phyloP scores from a whole-genome alignment of 768 basidiomycete species.

The Boletellus emodensis region DNA sequence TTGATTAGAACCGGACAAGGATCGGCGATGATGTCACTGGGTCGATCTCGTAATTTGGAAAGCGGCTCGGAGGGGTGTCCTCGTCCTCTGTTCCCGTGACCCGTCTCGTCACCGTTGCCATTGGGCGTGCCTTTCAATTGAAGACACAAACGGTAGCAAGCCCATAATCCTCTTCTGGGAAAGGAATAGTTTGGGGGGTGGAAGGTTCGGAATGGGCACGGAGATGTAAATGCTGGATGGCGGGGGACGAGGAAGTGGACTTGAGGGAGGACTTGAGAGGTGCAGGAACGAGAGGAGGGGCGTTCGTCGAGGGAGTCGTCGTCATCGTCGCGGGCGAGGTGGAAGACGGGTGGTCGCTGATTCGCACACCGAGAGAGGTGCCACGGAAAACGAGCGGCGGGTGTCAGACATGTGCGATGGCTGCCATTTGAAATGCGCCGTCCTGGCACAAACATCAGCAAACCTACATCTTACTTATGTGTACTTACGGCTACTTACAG shows the following conservation, averaged over 20 bases:
- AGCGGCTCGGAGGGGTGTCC: constrained; percentile 9
- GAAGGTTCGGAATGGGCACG: constrained; percentile 57
- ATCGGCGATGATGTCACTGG: constrained; percentile 14
- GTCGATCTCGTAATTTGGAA: constrained; percentile 24
- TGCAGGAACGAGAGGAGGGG: constrained; percentile 48
- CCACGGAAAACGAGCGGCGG: constrained; percentile 38
- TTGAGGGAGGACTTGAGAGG: constrained; percentile 88
- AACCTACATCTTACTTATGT: too few species aligned
- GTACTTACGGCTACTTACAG: too few species aligned
- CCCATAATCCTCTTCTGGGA: constrained; percentile 62
- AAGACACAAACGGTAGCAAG: constrained; percentile 62
- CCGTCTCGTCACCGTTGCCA: constrained; percentile 35
- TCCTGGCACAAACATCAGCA: too few species aligned
- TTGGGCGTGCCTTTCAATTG: constrained; percentile 63
- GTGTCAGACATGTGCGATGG: constrained; percentile 16
- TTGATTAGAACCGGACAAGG: background rate
- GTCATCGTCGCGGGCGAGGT: constrained; percentile 23
- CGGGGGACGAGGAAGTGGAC: constrained; percentile 26
- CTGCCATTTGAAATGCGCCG: too few species aligned
- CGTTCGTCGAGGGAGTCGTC: constrained; percentile 25
- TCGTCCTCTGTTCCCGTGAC: constrained; percentile 44
- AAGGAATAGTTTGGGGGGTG: constrained; percentile 85
- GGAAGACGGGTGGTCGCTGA: too few species aligned
- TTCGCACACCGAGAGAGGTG: constrained; percentile 42
- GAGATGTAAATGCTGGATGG: constrained; percentile 13